phyloP scores from a whole-genome alignment of 2,329 filamentous ascomycete genomes.

The Colletotrichum trifolii region DNA sequence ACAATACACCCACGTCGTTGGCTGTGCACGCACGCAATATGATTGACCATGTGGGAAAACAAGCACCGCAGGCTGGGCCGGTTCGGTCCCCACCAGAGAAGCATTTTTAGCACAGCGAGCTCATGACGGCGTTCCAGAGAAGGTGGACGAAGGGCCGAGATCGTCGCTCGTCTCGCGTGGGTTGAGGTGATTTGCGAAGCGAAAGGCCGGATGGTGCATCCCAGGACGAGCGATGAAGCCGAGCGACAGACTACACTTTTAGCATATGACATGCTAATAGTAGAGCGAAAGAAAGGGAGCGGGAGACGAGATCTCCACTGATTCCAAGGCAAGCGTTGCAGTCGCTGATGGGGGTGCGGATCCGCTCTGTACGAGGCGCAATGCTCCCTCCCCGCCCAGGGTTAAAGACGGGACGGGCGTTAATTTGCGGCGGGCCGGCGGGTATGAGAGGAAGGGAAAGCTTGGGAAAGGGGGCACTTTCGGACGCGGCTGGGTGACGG shows the following conservation, averaged over 20 bases:
- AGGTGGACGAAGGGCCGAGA: slow-evolving; percentile 3
- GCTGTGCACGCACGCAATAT: slow-evolving; percentile 24
- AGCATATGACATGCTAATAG: too few relatives aligned
- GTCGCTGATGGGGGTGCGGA: slow-evolving; percentile 18
- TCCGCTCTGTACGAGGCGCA: slow-evolving; percentile 35
- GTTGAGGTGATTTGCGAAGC: slow-evolving; percentile 18
- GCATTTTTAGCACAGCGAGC: slow-evolving; percentile 28
- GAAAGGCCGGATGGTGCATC: background rate
- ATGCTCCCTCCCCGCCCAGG: slow-evolving; percentile 1
- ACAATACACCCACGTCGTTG: background rate
- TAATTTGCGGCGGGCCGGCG: slow-evolving; percentile 4
- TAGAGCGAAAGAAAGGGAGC: too few relatives aligned
- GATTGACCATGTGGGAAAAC: background rate
- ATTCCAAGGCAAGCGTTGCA: slow-evolving; percentile 30
- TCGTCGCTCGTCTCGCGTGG: background rate
- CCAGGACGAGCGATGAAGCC: slow-evolving; percentile 11
- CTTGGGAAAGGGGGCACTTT: too few relatives aligned
- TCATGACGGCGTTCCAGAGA: slow-evolving; percentile 8
- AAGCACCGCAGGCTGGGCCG: too few relatives aligned
- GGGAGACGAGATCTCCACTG: too few relatives aligned
- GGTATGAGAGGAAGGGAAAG: background rate
- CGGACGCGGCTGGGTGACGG: too few relatives aligned
- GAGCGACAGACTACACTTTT: too few relatives aligned
- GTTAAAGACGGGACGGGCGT: background rate
- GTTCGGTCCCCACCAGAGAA: slow-evolving; percentile 22